These are phyloP conservation scores for Nakazawaea wyomingensis DNA, from an alignment of 805 yeast genomes.

Conservation along the genomic window DNA sequence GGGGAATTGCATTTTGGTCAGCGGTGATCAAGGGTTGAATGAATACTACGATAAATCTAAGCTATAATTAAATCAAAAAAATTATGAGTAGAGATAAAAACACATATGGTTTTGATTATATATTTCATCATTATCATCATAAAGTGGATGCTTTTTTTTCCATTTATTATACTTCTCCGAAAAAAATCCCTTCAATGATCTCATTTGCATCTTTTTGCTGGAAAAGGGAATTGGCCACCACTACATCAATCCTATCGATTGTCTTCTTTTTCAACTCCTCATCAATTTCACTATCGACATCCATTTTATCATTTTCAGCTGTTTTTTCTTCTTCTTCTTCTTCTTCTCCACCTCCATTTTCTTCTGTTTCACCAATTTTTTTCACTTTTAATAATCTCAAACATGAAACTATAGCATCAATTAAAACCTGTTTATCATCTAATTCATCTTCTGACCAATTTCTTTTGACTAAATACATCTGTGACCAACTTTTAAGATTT, in stretches of 20 bases:
- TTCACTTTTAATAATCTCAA: conserved; percentile 39
- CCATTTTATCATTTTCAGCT: conserved; percentile 12
- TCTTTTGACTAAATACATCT: conserved; percentile 40
- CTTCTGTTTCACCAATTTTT: conserved; percentile 11
- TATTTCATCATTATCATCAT: too few relatives aligned
- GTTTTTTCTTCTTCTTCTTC: conserved; percentile 14
- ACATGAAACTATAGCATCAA: conserved; percentile 49
- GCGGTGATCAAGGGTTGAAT: conserved; percentile 47
- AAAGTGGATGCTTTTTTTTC: too few relatives aligned
- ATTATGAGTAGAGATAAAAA: too few relatives aligned
- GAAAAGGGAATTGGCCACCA: conserved; percentile 45
- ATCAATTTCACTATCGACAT: conserved; percentile 28
- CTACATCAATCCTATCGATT: conserved; percentile 54
- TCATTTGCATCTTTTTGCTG: conserved; percentile 43
- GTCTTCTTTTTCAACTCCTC: conserved; percentile 36
- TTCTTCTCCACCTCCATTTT: conserved; percentile 9
- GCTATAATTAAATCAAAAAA: too few relatives aligned
- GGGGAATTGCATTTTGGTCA: conserved; percentile 67
- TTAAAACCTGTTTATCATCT: conserved; percentile 43
- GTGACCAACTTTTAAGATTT: conserved; percentile 77
- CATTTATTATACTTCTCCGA: conserved; percentile 49
- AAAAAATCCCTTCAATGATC: conserved; percentile 61
- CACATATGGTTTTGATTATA: too few relatives aligned
- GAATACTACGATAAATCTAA: background rate
- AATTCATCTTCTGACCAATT: conserved; percentile 17